Evolutionary conservation across 495 filamentous ascomycete genomes (phyloP).

Genomic region (Xylaria castorea): DNA sequence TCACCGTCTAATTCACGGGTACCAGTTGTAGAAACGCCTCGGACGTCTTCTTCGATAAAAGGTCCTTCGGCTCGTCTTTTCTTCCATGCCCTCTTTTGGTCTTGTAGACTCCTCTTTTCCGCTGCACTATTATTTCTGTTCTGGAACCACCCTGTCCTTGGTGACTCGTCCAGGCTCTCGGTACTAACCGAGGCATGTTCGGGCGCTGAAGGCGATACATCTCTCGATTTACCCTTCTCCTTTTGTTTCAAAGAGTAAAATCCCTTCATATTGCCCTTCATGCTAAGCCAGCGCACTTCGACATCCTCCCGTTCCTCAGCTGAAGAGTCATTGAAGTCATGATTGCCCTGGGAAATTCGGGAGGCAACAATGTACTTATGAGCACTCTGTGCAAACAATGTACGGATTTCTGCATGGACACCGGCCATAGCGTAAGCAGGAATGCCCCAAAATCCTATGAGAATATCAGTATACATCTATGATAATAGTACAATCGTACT

Average conservation of each 20-base stretch:
- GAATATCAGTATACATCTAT: conserved; percentile 25
- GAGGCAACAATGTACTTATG: conserved; percentile 76
- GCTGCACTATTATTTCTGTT: conserved; percentile 48
- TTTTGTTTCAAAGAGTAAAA: conserved; percentile 49
- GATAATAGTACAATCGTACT: conserved; percentile 28
- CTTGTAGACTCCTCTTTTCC: conserved; percentile 56
- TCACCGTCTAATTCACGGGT: conserved; percentile 52
- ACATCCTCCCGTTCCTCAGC: conserved; percentile 63
- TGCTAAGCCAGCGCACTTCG: conserved; percentile 61
- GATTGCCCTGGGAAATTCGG: conserved; percentile 73
- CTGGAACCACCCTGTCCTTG: conserved; percentile 49
- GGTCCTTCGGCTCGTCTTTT: conserved; percentile 37
- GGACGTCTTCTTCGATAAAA: conserved; percentile 39
- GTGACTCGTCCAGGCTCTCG: conserved; percentile 31
- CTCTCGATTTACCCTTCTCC: conserved; percentile 42
- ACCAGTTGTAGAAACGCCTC: conserved; percentile 19
- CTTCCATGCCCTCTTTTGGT: conserved; percentile 51
- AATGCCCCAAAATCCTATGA: conserved; percentile 63
- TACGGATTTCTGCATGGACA: conserved; percentile 74
- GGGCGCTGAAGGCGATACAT: conserved; percentile 26
- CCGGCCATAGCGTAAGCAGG: conserved; percentile 79
- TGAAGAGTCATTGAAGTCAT: conserved; percentile 60
- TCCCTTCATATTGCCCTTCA: conserved; percentile 60
- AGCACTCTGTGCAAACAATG: conserved; percentile 65
- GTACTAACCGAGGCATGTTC: conserved; percentile 29